A percentile compares a stretch with the other conserved stretches of the same genome.
These are phyloP conservation scores for Lithocarpus polystachyus DNA, from an alignment of 306 rosid genomes.

Conservation along the genomic window DNA sequence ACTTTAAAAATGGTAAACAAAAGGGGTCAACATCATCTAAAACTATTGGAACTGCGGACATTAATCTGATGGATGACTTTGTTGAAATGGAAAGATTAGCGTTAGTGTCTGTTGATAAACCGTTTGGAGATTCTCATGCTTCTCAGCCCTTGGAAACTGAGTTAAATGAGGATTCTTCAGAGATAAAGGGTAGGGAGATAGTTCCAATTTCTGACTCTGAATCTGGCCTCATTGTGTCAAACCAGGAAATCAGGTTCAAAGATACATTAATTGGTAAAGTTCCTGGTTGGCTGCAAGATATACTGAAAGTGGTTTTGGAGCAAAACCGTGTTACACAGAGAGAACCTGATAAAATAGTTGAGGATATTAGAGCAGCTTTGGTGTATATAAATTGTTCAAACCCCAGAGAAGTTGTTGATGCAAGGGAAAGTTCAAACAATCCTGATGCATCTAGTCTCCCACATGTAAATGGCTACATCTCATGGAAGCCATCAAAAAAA, in stretches of 20 bases:
- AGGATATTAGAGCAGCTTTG: conserved; percentile 56
- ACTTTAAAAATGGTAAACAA: conserved; percentile 53
- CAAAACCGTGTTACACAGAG: conserved; percentile 41
- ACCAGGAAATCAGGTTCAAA: conserved; percentile 32
- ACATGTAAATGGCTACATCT: conserved; percentile 18
- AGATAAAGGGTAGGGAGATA: conserved; percentile 32
- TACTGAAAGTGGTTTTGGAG: conserved; percentile 51
- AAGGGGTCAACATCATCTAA: conserved; percentile 41
- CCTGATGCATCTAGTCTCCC: conserved; percentile 28
- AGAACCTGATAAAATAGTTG: conserved; percentile 39
- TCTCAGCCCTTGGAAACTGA: conserved; percentile 35
- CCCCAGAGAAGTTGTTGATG: conserved; percentile 15
- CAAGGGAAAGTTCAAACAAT: conserved; percentile 26
- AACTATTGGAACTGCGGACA: conserved; percentile 61
- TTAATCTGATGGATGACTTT: conserved; percentile 87
- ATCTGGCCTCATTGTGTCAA: conserved; percentile 32
- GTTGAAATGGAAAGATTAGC: conserved; percentile 94
- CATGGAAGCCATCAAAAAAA: conserved; percentile 28
- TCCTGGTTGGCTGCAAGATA: conserved; percentile 64
- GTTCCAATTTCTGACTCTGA: conserved; percentile 42
- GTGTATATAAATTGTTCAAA: conserved; percentile 21
- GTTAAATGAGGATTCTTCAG: conserved; percentile 29
- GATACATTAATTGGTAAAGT: conserved; percentile 24
- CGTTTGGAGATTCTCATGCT: conserved; percentile 27
- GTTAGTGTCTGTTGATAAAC: conserved; percentile 56